These are phyloP conservation scores for Aspergillus aculeatinus DNA, from an alignment of 2,329 filamentous ascomycete species.

Conservation along the genomic window DNA sequence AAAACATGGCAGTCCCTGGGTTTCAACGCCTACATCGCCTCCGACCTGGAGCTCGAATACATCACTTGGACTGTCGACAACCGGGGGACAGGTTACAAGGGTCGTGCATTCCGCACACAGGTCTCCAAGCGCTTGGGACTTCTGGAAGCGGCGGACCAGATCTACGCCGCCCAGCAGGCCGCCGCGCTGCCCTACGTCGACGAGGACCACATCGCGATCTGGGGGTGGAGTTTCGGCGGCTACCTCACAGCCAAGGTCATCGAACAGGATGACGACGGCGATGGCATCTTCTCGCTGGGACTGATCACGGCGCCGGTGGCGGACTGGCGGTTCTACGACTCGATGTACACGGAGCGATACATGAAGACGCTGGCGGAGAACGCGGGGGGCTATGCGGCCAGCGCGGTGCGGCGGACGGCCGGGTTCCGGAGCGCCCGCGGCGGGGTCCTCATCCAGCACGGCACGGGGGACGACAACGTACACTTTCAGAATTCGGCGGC, in stretches of 20 bases:
- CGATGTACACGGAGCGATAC: constrained; percentile 70
- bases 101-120: constrained; percentile 60
- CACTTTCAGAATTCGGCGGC: constrained; percentile 68
- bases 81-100: constrained; percentile 65
- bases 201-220: constrained; percentile 61
- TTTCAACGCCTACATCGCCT: constrained; percentile 65
- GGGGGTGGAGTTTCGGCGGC: constrained; percentile 68
- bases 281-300: constrained; percentile 60
- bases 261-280: constrained; percentile 52
- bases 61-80: constrained; percentile 68
- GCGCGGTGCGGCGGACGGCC: constrained; percentile 56
- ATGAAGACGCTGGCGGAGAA: constrained; percentile 65
- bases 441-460: constrained; percentile 63
- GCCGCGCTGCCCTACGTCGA: constrained; percentile 56
- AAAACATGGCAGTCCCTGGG: constrained; percentile 57
- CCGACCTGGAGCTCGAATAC: constrained; percentile 66
- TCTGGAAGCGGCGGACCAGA: constrained; percentile 65
- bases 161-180: constrained; percentile 63
- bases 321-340: constrained; percentile 71
- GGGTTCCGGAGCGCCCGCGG: constrained; percentile 65
- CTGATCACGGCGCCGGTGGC: constrained; percentile 65
- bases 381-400: constrained; percentile 59
- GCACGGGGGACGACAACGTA: constrained; percentile 69
- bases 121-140: constrained; percentile 62
- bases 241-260: constrained; percentile 67